A percentile compares a stretch with the other conserved stretches of the same genome.
Conservation (phyloP, 164 flowering plant genomes). For the Berberis vulgaris region DNA sequence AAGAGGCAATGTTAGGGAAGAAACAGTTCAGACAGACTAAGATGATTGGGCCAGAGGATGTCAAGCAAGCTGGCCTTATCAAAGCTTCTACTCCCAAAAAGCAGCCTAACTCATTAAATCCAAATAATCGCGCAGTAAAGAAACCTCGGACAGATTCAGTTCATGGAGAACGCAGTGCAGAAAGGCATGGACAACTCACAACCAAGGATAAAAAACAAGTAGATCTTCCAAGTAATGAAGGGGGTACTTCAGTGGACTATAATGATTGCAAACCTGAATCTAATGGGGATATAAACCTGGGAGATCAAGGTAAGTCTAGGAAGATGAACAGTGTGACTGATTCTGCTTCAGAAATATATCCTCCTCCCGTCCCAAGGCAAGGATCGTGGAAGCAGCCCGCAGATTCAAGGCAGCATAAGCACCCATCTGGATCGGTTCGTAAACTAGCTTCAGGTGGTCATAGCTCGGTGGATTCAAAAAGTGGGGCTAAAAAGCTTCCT, state of each 20-base stretch:
- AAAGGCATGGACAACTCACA: constrained; percentile 38
- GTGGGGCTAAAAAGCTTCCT: constrained; percentile 48
- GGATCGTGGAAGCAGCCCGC: constrained; percentile 63
- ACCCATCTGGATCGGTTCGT: constrained; percentile 31
- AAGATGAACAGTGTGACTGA: constrained; percentile 45
- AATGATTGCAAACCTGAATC: constrained; percentile 52
- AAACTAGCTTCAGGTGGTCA: constrained; percentile 38
- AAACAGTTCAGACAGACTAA: constrained; percentile 79
- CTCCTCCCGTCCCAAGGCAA: constrained; percentile 48
- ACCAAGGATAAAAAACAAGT: constrained; percentile 53
- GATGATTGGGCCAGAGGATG: constrained; percentile 87
- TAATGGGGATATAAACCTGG: constrained; percentile 53
- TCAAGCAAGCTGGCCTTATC: constrained; percentile 73
- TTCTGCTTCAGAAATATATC: constrained; percentile 32
- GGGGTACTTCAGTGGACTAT: constrained; percentile 35
- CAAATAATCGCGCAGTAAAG: constrained; percentile 51
- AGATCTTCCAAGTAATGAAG: constrained; percentile 41
- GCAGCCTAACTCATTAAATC: constrained; percentile 47
- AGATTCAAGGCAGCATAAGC: constrained; percentile 46
- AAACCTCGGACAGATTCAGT: constrained; percentile 39
- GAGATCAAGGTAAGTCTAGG: constrained; percentile 36
- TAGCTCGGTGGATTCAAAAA: constrained; percentile 40
- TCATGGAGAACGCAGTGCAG: constrained; percentile 49
- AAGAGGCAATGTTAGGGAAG: constrained; percentile 88
- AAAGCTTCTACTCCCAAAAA: constrained; percentile 75